Conservation (phyloP, 192 early-diverging fungal species). For the Coemansia sp. region DNA sequence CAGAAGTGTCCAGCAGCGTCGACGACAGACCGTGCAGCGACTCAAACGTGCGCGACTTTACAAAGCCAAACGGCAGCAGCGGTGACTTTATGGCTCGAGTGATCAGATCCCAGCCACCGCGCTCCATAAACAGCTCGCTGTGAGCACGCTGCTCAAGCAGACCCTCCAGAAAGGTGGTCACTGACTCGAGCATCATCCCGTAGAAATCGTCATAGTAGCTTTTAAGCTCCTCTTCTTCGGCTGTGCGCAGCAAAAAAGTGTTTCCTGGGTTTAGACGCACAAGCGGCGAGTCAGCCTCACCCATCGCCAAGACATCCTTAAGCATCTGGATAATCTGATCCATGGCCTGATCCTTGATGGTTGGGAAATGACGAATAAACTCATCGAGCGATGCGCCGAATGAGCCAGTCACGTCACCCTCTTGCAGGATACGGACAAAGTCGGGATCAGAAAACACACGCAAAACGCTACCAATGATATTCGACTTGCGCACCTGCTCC, state of each 20-base stretch:
- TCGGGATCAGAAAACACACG: constrained; percentile 72
- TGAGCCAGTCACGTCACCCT: constrained; percentile 79
- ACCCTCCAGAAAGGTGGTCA: constrained; percentile 53
- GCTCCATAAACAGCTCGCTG: constrained; percentile 44
- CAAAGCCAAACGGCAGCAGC: constrained; percentile 52
- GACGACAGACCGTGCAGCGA: constrained; percentile 48
- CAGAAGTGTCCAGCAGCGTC: constrained; percentile 48
- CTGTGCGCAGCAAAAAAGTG: constrained; percentile 39
- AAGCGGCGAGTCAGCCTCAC: constrained; percentile 46
- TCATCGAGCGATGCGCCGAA: constrained; percentile 91
- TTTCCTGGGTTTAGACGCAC: constrained; percentile 36
- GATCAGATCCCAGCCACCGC: constrained; percentile 49
- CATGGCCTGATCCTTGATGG: constrained; percentile 73
- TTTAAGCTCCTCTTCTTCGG: constrained; percentile 52
- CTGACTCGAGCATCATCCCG: constrained; percentile 56
- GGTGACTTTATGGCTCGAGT: constrained; percentile 46
- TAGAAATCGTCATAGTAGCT: constrained; percentile 59
- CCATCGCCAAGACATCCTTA: constrained; percentile 64
- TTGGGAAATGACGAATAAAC: constrained; percentile 92
- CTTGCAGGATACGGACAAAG: constrained; percentile 74
- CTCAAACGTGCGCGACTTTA: constrained; percentile 52
- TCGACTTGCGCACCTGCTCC: constrained; percentile 73
- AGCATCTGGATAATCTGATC: constrained; percentile 68
- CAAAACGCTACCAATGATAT: constrained; percentile 73
- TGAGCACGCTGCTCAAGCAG: constrained; percentile 52